Evolutionary conservation across 768 basidiomycete species (phyloP).

Genomic region (Steccherinum ochraceum): DNA sequence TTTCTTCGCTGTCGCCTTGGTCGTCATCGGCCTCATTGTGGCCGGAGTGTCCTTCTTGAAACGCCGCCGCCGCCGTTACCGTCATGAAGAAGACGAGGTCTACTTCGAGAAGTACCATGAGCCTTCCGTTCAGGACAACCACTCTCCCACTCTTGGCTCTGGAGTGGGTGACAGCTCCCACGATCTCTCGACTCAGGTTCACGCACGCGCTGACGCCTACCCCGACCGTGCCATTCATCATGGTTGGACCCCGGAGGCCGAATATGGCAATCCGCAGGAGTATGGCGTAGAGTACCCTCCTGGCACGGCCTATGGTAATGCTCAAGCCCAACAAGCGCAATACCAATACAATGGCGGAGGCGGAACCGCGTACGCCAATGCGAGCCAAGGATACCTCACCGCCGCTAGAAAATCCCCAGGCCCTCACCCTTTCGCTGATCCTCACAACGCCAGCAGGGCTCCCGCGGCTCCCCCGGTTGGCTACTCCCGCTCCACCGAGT

Average conservation of each 20-base stretch:
- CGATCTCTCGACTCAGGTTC: conserved; percentile 10
- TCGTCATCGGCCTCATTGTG: conserved; percentile 26
- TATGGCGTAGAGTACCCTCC: conserved; percentile 27
- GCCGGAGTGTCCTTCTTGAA: conserved; percentile 22
- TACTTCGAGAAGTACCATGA: conserved; percentile 24
- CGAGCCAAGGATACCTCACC: background rate
- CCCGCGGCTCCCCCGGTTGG: conserved; percentile 1
- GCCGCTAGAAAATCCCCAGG: conserved; percentile 1
- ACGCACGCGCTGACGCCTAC: conserved; percentile 18
- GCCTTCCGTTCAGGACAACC: conserved; percentile 3
- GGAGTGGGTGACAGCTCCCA: conserved; percentile 8
- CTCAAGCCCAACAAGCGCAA: background rate
- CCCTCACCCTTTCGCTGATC: conserved; percentile 9
- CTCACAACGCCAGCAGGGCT: conserved; percentile 2
- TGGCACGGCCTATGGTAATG: conserved; percentile 15
- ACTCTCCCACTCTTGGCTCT: background rate
- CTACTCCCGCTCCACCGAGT: background rate
- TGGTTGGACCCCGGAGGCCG: conserved; percentile 10
- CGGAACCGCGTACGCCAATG: background rate
- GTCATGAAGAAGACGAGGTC: conserved; percentile 21
- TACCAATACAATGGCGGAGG: background rate
- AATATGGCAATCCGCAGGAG: conserved; percentile 16
- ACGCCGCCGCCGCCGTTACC: conserved; percentile 22
- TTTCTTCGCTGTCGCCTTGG: conserved; percentile 35
- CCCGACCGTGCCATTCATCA: conserved; percentile 22